Conservation (phyloP, 768 basidiomycete genomes). For the Wakefieldia striispora region DNA sequence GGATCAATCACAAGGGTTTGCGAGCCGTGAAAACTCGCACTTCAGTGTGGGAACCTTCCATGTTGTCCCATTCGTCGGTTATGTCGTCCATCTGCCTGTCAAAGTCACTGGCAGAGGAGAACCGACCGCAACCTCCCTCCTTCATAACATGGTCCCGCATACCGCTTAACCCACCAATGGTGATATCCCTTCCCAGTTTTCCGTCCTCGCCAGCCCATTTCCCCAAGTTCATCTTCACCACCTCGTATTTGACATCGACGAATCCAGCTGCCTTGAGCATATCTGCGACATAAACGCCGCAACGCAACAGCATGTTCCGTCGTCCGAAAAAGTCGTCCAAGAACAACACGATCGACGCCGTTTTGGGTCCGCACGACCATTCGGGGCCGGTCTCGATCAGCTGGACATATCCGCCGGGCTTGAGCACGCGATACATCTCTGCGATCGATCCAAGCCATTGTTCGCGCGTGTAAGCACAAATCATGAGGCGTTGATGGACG, state of each 20-base stretch:
- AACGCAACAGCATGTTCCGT: background rate
- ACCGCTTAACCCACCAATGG: conserved; percentile 13
- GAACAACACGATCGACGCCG: background rate
- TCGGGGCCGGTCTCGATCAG: conserved; percentile 20
- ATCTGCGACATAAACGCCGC: conserved; percentile 1
- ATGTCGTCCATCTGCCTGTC: conserved; percentile 14
- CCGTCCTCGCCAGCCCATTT: conserved; percentile 20
- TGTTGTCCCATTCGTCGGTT: conserved; percentile 23
- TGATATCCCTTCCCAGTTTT: conserved; percentile 6
- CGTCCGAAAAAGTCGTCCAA: conserved; percentile 1
- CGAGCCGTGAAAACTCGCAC: conserved; percentile 6
- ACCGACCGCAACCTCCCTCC: conserved; percentile 16
- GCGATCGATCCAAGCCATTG: conserved; percentile 24
- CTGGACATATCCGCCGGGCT: conserved; percentile 31
- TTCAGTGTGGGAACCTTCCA: conserved; percentile 4
- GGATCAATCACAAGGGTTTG: conserved; percentile 3
- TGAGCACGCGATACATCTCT: conserved; percentile 31
- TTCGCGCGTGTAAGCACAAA: conserved; percentile 21
- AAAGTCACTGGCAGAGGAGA: conserved; percentile 11
- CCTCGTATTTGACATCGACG: conserved; percentile 13
- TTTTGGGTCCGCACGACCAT: conserved; percentile 6
- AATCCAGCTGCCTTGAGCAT: conserved; percentile 7
- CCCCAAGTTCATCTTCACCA: conserved; percentile 11
- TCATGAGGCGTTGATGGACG: conserved; percentile 33
- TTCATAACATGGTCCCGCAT: conserved; percentile 19